These are phyloP conservation scores for Cryptococcus hybrid DNA, from an alignment of 1,284 basidiomycete species.

Conservation along the genomic window DNA sequence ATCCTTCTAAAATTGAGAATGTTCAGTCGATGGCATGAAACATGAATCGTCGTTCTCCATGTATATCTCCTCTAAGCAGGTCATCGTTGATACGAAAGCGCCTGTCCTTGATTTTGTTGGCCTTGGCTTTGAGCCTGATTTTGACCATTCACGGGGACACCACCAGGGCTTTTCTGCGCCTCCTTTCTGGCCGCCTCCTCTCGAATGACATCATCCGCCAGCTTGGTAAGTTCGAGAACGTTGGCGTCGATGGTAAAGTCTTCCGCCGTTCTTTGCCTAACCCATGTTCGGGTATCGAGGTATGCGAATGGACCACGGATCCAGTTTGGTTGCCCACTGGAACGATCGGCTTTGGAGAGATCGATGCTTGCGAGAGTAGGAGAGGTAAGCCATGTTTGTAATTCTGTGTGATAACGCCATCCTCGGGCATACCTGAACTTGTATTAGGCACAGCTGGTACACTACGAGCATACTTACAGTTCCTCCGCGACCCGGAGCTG, in stretches of 20 bases:
- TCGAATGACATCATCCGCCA: conserved; percentile 25
- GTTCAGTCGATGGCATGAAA: too few relatives aligned
- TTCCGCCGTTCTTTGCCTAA: conserved; percentile 36
- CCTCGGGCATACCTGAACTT: conserved; percentile 79
- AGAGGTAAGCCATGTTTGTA: conserved; percentile 86
- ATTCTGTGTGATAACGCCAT: conserved; percentile 97
- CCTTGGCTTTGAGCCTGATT: background rate
- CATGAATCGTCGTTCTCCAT: too few relatives aligned
- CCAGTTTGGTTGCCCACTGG: conserved; percentile 21
- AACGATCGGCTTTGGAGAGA: conserved; percentile 18
- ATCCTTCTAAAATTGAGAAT: too few relatives aligned
- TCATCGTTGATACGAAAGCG: conserved; percentile 7
- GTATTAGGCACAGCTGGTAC: conserved; percentile 1
- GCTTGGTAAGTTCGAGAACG: conserved; percentile 38
- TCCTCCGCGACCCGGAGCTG: conserved; percentile 92
- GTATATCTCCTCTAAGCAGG: background rate
- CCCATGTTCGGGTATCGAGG: conserved; percentile 45
- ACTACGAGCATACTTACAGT: conserved; percentile 63
- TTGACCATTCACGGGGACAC: background rate
- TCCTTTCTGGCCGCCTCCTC: conserved; percentile 36
- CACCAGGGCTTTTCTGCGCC: conserved; percentile 21
- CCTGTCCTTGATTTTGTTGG: background rate
- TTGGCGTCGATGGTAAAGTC: conserved; percentile 41
- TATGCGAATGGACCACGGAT: conserved; percentile 45
- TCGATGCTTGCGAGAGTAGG: conserved; percentile 34